phyloP scores from a whole-genome alignment of 495 filamentous ascomycete species.

The Penicillium steckii region DNA sequence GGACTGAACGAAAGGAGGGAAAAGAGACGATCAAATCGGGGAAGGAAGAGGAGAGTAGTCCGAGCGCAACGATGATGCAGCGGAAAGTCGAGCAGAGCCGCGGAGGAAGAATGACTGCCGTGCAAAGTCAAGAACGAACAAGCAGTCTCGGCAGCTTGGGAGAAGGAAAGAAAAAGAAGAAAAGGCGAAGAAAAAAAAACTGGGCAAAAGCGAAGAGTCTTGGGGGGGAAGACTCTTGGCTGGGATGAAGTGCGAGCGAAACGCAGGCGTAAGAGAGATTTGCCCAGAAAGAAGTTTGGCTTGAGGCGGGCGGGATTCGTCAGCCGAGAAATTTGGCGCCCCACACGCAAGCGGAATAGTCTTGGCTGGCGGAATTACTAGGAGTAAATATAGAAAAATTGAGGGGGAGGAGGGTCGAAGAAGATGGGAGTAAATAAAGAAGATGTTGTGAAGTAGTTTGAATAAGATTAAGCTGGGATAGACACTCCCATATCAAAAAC shows the following conservation, averaged over 20 bases:
- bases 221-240: conserved; percentile 20
- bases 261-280: conserved; percentile 18
- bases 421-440: too few relatives aligned
- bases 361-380: conserved; percentile 19
- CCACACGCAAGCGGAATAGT: conserved; percentile 23
- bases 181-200: conserved; percentile 17
- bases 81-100: neutral
- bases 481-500: too few relatives aligned
- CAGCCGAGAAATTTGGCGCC: conserved; percentile 28
- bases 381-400: too few relatives aligned
- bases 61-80: neutral
- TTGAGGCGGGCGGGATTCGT: conserved; percentile 31
- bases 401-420: too few relatives aligned
- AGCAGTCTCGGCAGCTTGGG: conserved; percentile 2
- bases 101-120: neutral
- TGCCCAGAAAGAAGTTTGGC: conserved; percentile 15
- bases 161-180: conserved; percentile 12
- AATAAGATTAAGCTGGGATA: too few relatives aligned
- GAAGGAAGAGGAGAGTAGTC: neutral
- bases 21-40: neutral
- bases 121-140: neutral
- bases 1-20: too few relatives aligned
- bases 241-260: conserved; percentile 14
- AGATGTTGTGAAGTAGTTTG: too few relatives aligned
- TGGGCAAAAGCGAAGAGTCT: conserved; percentile 18